Conservation (phyloP, 2,329 filamentous ascomycete genomes). For the Amylocarpus encephaloides region DNA sequence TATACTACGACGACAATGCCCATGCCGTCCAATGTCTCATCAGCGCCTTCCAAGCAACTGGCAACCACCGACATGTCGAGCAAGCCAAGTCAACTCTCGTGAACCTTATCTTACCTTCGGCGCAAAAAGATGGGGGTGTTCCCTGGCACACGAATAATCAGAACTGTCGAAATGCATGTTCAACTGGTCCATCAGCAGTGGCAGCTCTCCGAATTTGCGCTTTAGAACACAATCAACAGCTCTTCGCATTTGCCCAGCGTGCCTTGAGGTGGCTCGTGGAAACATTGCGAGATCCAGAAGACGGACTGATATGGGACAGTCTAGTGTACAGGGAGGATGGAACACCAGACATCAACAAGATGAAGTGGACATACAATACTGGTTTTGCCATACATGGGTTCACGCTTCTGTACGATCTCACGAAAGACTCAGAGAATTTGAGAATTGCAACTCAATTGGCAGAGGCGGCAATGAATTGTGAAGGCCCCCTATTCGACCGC, state of each 20-base stretch:
- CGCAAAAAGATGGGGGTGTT: slow-evolving; percentile 13
- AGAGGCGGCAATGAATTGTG: slow-evolving; percentile 12
- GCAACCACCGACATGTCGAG: slow-evolving; percentile 6
- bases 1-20: slow-evolving; percentile 22
- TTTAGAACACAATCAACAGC: slow-evolving; percentile 5
- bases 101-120: slow-evolving; percentile 15
- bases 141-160: slow-evolving; percentile 19
- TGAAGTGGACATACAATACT: slow-evolving; percentile 22
- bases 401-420: slow-evolving; percentile 10
- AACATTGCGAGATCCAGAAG: slow-evolving; percentile 14
- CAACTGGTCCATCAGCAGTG: slow-evolving; percentile 17
- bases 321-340: slow-evolving; percentile 11
- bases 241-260: slow-evolving; percentile 11
- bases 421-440: slow-evolving; percentile 7
- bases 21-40: slow-evolving; percentile 18
- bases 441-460: slow-evolving; percentile 14
- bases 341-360: slow-evolving; percentile 12
- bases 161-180: slow-evolving; percentile 16
- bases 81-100: slow-evolving; percentile 15
- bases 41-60: slow-evolving; percentile 12
- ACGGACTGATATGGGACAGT: slow-evolving; percentile 21
- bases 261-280: slow-evolving; percentile 9
- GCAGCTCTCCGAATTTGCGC: slow-evolving; percentile 16
- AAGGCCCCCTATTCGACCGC: slow-evolving; percentile 13
- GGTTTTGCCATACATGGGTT: slow-evolving; percentile 21